A percentile compares a stretch with the other conserved stretches of the same genome.
Conservation (phyloP, 441 rosid genomes). For the Macaranga tanarius region DNA sequence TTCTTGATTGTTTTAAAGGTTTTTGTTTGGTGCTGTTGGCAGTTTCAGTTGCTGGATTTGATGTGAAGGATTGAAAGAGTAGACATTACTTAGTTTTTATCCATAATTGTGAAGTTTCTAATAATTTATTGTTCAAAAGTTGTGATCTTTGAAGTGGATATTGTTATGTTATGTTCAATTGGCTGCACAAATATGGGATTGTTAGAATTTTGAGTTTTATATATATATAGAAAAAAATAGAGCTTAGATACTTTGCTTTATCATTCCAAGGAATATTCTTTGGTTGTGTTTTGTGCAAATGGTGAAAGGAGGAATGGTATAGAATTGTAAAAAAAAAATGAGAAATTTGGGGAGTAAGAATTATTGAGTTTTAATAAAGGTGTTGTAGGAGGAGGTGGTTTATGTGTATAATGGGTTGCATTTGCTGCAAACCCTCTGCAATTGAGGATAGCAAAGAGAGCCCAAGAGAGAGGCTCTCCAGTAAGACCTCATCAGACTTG, state of each 20-base stretch:
- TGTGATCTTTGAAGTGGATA: slow-evolving; percentile 14
- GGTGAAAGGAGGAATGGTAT: slow-evolving; percentile 33
- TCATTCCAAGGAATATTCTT: slow-evolving; percentile 15
- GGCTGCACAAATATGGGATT: slow-evolving; percentile 11
- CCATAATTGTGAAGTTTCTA: slow-evolving; percentile 14
- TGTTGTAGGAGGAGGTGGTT: slow-evolving; percentile 33
- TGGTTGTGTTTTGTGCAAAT: slow-evolving; percentile 19
- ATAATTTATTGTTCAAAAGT: slow-evolving; percentile 10
- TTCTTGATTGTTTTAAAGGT: slow-evolving; percentile 9
- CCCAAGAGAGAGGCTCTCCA: slow-evolving; percentile 67
- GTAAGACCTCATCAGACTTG: slow-evolving; percentile 56
- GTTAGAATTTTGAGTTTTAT: slow-evolving; percentile 20
- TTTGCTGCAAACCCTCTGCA: slow-evolving; percentile 82
- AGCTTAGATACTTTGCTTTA: slow-evolving; percentile 12
- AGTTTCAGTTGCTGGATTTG: slow-evolving; percentile 14
- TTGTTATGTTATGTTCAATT: slow-evolving; percentile 15
- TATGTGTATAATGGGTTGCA: slow-evolving; percentile 71
- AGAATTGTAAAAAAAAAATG: slow-evolving; percentile 23
- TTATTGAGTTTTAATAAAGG: slow-evolving; percentile 36
- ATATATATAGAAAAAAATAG: background rate
- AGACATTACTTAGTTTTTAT: slow-evolving; percentile 15
- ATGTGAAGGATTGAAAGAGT: slow-evolving; percentile 10
- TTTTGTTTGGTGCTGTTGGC: slow-evolving; percentile 9
- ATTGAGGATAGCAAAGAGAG: slow-evolving; percentile 86
- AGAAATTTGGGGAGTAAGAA: slow-evolving; percentile 24